Base-by-base conservation (phyloP, 345 rosid genomes). In the Lagerstroemia speciosa region DNA sequence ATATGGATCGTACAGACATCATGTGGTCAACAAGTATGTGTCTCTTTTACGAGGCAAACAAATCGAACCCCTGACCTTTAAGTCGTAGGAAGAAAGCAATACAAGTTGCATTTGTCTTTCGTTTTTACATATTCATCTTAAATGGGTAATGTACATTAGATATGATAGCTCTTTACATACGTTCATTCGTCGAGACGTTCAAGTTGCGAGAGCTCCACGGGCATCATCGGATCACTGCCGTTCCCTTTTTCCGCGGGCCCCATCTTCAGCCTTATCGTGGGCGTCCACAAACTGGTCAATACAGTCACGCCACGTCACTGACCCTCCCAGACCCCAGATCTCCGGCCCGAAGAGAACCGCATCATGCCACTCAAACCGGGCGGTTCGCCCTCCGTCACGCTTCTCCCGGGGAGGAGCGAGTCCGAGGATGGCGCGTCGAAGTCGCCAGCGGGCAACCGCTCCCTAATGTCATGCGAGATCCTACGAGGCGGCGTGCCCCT, bases 311-410 rank as follows among this genome's bases (percentile, higher is more conserved):
- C 38, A 77, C 80, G 68, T 30, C 80, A 60, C 15, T 70, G 61
- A 50, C 72, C n/a, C n/a, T n/a, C n/a, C 76, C 84, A 79, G 66
- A 82, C 72, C 73, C 80, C 87, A 20, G 82, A 77, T 72, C 78
- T 81, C 77, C 95, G 80, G 53, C 92, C 87, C 1, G 92, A 89
- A 34, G 81, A 75, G 71, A 89, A 85, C 87, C 88, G 85, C 72
- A 27, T 73, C 91, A 89, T 80, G 32, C 80, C 84, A 24, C 88
- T 91, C 43, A 86, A 70, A 71, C 83, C 74, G 5, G 69, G 80
- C 80, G 80, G 69, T 48, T 81, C 91, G 0, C 67, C 17, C 71
- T 77, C 69, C 46, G 69, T 73, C 50, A 34, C 79, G 75, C 87
- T 80, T 65, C 53, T 68, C 75, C 81, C 73, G 62, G 78, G 69